Evolutionary conservation across 306 rosid species (phyloP), one percentile per base, ranked within the genome.

Genomic region (Ochetophila trinervis): DNA sequence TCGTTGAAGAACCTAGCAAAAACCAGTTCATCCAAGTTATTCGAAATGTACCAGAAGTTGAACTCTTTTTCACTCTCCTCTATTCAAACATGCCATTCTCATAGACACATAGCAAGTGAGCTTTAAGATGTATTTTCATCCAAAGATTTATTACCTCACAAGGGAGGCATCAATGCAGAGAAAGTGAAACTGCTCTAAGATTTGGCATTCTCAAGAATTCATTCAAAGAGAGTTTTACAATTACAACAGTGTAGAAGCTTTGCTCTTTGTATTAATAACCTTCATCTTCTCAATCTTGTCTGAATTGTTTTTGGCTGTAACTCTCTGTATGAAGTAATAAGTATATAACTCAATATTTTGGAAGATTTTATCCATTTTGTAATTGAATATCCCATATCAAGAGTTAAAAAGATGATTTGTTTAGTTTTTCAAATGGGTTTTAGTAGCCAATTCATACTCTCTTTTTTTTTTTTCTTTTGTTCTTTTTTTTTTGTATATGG

Each of bases 51-150:
- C 88, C 83, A 56, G 96, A 94, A 77, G 90, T 90, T 61, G 96
- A 88, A 77, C 79, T 78, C 68, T 90, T 94, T 72, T 86, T 86
- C 85, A 85, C 97, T 70, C 84, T 83, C 76, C 86, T 94, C 73
- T 94, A 94, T 77, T 78, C 99, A 63, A 85, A 83, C 36, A 76
- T 84, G 79, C 81, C 85, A 48, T 54, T 68, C 74, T 76, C 83
- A 3, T 74, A 82, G 77, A 51, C 32, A 50, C 76, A 36, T 36
- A 8, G 83, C 75, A 51, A 60, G 68, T 59, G 77, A 63, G 60
- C 70, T 27, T 50, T 40, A 30, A 27, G 40, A 65, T 63, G 63
- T 60, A 76, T 68, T 68, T 77, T 63, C 12, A 77, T 35, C 16
- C 36, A 40, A 20, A 17, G 62, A 49, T 53, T 62, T 40, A 54